A percentile compares a stretch with the other conserved stretches of the same genome.
These are phyloP conservation scores for Aphanomyces stellatus DNA, from an alignment of 352 stramenopile species.

Conservation along the genomic window DNA sequence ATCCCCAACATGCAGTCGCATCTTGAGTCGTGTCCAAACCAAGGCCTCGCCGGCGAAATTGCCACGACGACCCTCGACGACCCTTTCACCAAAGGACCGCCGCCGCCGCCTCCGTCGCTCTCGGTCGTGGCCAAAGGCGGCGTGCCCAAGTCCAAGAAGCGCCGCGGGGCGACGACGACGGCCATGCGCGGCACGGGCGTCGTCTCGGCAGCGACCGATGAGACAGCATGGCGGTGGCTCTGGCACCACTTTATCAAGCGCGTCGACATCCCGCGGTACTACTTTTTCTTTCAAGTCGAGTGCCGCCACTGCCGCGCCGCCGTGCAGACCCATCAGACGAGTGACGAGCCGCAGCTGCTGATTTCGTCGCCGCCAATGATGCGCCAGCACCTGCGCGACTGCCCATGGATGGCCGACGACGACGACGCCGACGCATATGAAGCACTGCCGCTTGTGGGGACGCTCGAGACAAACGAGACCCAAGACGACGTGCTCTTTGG, in stretches of 20 bases:
- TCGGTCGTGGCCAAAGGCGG: neutral
- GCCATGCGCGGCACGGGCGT: neutral
- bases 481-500: neutral
- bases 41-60: too few species aligned
- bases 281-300: slow-evolving; percentile 13
- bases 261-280: neutral
- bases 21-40: neutral
- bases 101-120: neutral
- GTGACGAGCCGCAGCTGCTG: neutral
- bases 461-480: neutral
- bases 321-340: neutral
- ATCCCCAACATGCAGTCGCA: slow-evolving; percentile 10
- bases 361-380: slow-evolving; percentile 3
- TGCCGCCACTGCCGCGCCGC: slow-evolving; percentile 14
- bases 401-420: slow-evolving; percentile 2
- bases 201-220: neutral
- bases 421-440: neutral
- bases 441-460: too few species aligned
- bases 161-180: too few species aligned
- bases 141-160: too few species aligned
- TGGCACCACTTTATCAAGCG: slow-evolving; percentile 18
- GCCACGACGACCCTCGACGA: too few species aligned
- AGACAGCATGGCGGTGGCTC: neutral
- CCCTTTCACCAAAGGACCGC: too few species aligned
- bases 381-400: neutral